Percentiles rank a stretch among this genome's conserved stretches.
These are phyloP conservation scores for Blastobotrys ciferrii DNA, from an alignment of 1,139 yeast species.

Conservation along the genomic window DNA sequence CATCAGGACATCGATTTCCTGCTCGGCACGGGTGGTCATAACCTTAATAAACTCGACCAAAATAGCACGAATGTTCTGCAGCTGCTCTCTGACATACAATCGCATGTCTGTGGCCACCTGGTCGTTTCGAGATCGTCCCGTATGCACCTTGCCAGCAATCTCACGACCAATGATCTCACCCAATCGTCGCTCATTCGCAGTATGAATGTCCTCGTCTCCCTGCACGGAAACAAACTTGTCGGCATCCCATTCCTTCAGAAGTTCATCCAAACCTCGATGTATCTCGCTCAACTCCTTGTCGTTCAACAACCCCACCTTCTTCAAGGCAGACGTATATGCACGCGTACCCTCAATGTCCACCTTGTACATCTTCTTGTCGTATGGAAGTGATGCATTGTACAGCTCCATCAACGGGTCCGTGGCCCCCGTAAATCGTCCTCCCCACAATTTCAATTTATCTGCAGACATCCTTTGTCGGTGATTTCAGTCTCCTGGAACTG, in stretches of 20 bases:
- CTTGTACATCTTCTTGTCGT: slow-evolving; percentile 89
- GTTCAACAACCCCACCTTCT: slow-evolving; percentile 71
- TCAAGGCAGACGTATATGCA: slow-evolving; percentile 85
- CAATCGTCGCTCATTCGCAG: slow-evolving; percentile 95
- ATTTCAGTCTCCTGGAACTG: too few relatives aligned
- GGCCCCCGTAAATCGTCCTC: slow-evolving; percentile 96
- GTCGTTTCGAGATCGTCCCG: slow-evolving; percentile 97
- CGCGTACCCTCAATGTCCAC: slow-evolving; percentile 94
- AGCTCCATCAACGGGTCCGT: slow-evolving; percentile 97
- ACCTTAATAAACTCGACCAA: slow-evolving; percentile 63
- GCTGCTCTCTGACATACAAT: slow-evolving; percentile 79
- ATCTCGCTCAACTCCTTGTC: slow-evolving; percentile 71
- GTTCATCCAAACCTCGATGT: slow-evolving; percentile 72
- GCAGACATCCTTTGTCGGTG: slow-evolving; percentile 9
- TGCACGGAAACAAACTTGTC: slow-evolving; percentile 75
- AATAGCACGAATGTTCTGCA: slow-evolving; percentile 56
- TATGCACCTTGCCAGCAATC: slow-evolving; percentile 96
- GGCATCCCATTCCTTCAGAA: slow-evolving; percentile 78
- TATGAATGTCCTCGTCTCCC: slow-evolving; percentile 97
- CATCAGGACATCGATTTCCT: slow-evolving; percentile 89
- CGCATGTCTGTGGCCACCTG: slow-evolving; percentile 99
- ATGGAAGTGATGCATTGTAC: slow-evolving; percentile 94
- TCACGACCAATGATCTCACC: slow-evolving; percentile 93
- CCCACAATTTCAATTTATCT: slow-evolving; percentile 69
- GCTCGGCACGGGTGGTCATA: slow-evolving; percentile 70